Evolutionary conservation across 2,329 filamentous ascomycete species (phyloP).

Genomic region (Penicillium sumatraense): DNA sequence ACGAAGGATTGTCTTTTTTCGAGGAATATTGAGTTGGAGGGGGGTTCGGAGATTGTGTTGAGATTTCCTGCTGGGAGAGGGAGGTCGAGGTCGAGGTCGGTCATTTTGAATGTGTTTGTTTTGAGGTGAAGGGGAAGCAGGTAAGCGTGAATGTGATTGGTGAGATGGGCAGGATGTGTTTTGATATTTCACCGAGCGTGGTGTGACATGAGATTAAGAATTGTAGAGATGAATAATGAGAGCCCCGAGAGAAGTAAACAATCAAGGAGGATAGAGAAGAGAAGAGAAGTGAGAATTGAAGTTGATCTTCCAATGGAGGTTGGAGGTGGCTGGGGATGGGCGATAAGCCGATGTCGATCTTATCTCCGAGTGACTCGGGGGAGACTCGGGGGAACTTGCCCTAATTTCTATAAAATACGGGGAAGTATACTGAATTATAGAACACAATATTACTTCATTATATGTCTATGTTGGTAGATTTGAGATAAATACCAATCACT

Average conservation of each 20-base stretch:
- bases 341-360: too few species aligned
- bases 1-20: slow-evolving; percentile 2
- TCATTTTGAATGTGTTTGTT: neutral
- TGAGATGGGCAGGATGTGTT: too few species aligned
- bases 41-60: neutral
- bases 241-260: too few species aligned
- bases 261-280: neutral
- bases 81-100: neutral
- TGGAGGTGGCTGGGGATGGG: slow-evolving; percentile 8
- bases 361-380: too few species aligned
- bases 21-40: neutral
- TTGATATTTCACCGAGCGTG: neutral
- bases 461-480: too few species aligned
- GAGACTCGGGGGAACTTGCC: too few species aligned
- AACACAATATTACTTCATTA: too few species aligned
- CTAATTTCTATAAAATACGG: too few species aligned
- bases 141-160: neutral
- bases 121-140: neutral
- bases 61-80: neutral
- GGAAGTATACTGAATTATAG: too few species aligned
- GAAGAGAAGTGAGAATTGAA: neutral
- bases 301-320: too few species aligned
- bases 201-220: neutral
- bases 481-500: too few species aligned
- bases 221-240: neutral